Evolutionary conservation across 2,329 filamentous ascomycete genomes (phyloP), one percentile per base, ranked within the genome.

Genomic region (Exophiala spinifera): DNA sequence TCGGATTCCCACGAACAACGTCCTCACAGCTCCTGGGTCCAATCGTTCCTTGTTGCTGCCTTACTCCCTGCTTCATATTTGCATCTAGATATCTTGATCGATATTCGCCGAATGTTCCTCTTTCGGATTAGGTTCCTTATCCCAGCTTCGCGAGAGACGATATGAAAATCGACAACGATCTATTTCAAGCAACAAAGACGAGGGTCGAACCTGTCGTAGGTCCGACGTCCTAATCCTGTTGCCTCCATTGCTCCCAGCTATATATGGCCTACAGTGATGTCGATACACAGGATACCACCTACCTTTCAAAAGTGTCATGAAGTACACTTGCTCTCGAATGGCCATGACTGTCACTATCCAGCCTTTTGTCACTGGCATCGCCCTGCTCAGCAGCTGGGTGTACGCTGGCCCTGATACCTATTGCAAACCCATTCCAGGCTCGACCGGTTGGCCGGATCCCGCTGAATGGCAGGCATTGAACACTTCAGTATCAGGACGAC

Each of bases 381-480:
- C 49, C 19, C 14, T 57, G 13, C 33, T 46, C 15, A 25, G 51
- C 14, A 31, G 31, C 14, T 17, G 45, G 15, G 11, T 47, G 19
- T 20, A 31, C 23, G 45, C 44, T 15, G 36, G 43, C 37, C 36
- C 52, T 17, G 51, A 58, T 45, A 52, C 51, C 44, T 62, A 60
- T 51, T 61, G 61, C 55, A 63, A 61, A 44, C 54, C 55, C 17
- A 40, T 60, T 15, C 55, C 53, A 20, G 60, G 57, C 28, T 55
- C 57, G 31, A 11, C 53, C 7, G 49, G 53, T 44, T 76, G 73
- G 72, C 73, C 73, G 1, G 64, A 67, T 1, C 19, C 49, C 4
- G 49, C 66, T 1, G 60, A 70, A 42, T 75, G 73, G 73, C 56
- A 61, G 3, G 44, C 57, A 1, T 63, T 76, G 28, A 75, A 75